Evolutionary conservation across 345 rosid genomes (phyloP), one percentile per base, ranked within the genome.

Genomic region (Laguncularia racemosa): DNA sequence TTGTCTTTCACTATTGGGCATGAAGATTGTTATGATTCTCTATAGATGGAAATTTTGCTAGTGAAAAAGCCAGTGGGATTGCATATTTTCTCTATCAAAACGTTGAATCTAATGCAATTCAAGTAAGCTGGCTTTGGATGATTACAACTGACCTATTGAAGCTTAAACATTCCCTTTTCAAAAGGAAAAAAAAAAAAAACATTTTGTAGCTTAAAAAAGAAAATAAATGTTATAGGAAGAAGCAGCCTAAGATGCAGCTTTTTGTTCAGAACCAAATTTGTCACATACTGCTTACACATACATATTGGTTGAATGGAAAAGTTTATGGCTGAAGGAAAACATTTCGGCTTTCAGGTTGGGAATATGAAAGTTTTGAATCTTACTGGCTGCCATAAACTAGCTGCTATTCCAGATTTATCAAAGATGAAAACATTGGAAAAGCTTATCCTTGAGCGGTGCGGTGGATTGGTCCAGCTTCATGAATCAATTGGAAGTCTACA

Each of bases 291-390:
- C 52, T 44, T 26, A 43, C 44, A 26, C 10, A 21, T 21, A 12
- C 40, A 5, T 43, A 10, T 19, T 44, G 26, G 40, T 58, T 53
- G 66, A 17, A 23, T 4, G 9, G 40, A 33, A 33, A 33, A 16
- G 52, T n/a, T 20, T n/a, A n/a, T 60, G 12, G 33, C n/a, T 15
- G 17, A 14, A 13, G n/a, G 40, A 54, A 48, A 52, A 16, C 52
- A 51, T 56, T 3, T 50, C 57, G 52, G 46, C 46, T 60, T 75
- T 80, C 68, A 62, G 46, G 74, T 75, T 15, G 59, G 73, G 64
- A 79, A 62, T 47, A 70, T 82, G 75, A 64, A 50, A 65, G 74
- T 76, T 62, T 17, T 82, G 70, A 71, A 76, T 62, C 78, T 82
- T 18, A 53, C n/a, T 14, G 28, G 23, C 44, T 82, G 87, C 64